These are phyloP conservation scores for Cicer chorassanicum DNA, from an alignment of 306 rosid genomes.

Conservation along the genomic window DNA sequence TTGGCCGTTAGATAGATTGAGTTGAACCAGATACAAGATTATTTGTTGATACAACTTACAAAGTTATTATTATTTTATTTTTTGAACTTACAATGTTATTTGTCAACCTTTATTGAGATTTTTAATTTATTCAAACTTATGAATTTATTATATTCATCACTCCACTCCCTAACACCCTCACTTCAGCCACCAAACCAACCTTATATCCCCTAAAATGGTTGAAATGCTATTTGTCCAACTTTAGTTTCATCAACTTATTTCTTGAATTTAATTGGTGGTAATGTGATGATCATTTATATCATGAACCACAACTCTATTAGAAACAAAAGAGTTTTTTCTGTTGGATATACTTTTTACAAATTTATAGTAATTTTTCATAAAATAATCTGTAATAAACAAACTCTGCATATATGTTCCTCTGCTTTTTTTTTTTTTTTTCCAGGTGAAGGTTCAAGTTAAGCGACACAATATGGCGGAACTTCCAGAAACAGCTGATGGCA, in stretches of 20 bases:
- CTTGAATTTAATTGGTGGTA: not conserved
- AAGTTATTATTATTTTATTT: no score
- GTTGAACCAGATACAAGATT: not conserved
- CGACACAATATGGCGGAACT: constrained; percentile 75
- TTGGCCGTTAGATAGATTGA: not conserved
- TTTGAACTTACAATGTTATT: no score
- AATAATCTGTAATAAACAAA: not conserved
- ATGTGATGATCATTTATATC: not conserved
- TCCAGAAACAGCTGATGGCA: constrained; percentile 73
- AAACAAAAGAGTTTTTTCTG: not conserved
- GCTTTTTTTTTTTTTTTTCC: not conserved
- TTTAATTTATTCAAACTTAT: no score
- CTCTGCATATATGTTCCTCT: not conserved
- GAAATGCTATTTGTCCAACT: not conserved
- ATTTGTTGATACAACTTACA: no score
- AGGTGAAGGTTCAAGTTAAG: constrained; percentile 78
- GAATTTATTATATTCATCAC: no score
- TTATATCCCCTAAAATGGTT: not conserved
- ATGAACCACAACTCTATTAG: constrained; percentile 4
- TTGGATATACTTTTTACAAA: not conserved
- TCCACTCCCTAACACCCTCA: no score
- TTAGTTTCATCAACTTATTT: constrained; percentile 14
- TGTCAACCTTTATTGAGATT: no score
- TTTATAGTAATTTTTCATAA: not conserved
- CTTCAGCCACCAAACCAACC: no score